Percentiles rank a stretch among this genome's conserved stretches.
Conservation (phyloP, 495 filamentous ascomycete genomes). For the Amphirosellinia nigrospora region DNA sequence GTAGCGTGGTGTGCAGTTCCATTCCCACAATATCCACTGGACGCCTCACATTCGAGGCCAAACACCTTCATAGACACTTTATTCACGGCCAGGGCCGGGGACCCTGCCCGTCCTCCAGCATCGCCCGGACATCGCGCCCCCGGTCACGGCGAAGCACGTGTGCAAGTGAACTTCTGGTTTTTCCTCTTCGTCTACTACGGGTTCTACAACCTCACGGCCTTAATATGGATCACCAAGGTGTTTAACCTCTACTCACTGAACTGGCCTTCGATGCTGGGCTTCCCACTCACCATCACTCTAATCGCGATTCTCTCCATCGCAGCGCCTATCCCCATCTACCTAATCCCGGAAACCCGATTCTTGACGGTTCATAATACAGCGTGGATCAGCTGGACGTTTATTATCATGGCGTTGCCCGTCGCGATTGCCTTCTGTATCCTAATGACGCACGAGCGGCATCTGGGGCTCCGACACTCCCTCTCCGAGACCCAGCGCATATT, state of each 20-base stretch:
- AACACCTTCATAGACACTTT: slow-evolving; percentile 36
- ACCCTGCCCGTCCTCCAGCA: slow-evolving; percentile 22
- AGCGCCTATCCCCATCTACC: slow-evolving; percentile 63
- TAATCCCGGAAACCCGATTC: slow-evolving; percentile 52
- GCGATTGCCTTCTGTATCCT: slow-evolving; percentile 65
- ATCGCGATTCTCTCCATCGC: slow-evolving; percentile 61
- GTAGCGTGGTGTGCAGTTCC: slow-evolving; percentile 67
- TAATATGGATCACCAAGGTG: slow-evolving; percentile 71
- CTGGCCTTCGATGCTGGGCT: slow-evolving; percentile 65
- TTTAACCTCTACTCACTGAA: slow-evolving; percentile 72
- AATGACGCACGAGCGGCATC: slow-evolving; percentile 62
- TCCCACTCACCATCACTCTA: slow-evolving; percentile 60
- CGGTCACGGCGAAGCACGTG: slow-evolving; percentile 64
- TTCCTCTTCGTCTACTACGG: slow-evolving; percentile 70
- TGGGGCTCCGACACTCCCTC: slow-evolving; percentile 58
- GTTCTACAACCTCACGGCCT: slow-evolving; percentile 66
- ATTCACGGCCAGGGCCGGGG: slow-evolving; percentile 34
- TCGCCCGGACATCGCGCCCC: slow-evolving; percentile 50
- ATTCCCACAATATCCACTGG: slow-evolving; percentile 63
- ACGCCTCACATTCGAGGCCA: slow-evolving; percentile 28
- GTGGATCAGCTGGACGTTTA: slow-evolving; percentile 69
- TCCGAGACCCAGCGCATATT: slow-evolving; percentile 70
- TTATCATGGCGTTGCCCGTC: slow-evolving; percentile 68
- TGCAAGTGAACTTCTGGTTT: slow-evolving; percentile 71
- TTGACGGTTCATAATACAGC: slow-evolving; percentile 63